phyloP scores from a whole-genome alignment of 2,329 filamentous ascomycete genomes.

The Diaporthe caulivora region DNA sequence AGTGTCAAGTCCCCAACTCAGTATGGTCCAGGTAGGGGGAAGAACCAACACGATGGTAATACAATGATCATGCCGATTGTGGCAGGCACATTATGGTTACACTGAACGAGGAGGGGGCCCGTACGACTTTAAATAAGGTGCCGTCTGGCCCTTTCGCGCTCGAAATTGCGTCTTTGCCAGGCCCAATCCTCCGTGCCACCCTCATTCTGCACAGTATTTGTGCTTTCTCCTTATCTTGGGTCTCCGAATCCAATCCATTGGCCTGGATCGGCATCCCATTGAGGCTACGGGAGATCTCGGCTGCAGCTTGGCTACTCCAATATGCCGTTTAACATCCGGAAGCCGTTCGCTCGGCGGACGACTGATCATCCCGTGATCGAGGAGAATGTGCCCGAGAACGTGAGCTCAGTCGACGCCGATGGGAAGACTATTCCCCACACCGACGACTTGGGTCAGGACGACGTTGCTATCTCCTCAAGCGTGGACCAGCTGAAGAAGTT shows the following conservation, averaged over 20 bases:
- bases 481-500: conserved; percentile 38
- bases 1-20: neutral
- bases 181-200: neutral
- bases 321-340: conserved; percentile 34
- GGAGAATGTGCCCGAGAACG: neutral
- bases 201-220: neutral
- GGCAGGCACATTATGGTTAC: too few relatives aligned
- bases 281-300: conserved; percentile 5
- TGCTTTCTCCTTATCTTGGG: neutral
- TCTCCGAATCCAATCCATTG: neutral
- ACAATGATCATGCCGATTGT: conserved; percentile 7
- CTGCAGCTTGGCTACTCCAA: neutral
- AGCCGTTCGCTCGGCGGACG: conserved; percentile 31
- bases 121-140: too few relatives aligned
- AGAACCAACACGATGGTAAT: neutral
- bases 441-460: conserved; percentile 9
- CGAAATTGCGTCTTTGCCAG: too few relatives aligned
- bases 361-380: conserved; percentile 36
- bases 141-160: too few relatives aligned
- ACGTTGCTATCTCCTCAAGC: conserved; percentile 18
- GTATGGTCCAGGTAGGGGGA: neutral
- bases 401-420: conserved; percentile 16
- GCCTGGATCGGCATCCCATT: neutral
- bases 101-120: too few relatives aligned
- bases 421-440: conserved; percentile 19